Evolutionary conservation across 2,329 filamentous ascomycete genomes (phyloP).

Genomic region (Fusarium sp.): DNA sequence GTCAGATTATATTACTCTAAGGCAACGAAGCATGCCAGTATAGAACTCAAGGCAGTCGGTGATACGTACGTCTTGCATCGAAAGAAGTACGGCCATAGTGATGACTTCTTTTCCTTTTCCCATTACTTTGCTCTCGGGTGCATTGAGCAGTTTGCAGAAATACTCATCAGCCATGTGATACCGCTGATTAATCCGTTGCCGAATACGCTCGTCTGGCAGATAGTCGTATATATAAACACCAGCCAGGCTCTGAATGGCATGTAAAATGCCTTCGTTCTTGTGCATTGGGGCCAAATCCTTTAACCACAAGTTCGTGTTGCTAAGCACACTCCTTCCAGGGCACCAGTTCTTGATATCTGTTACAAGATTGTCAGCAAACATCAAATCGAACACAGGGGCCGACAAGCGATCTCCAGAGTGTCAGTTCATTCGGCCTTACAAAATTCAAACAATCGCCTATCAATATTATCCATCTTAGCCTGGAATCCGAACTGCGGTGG

Average conservation of each 20-base stretch:
- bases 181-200: conserved; percentile 51
- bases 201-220: conserved; percentile 50
- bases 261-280: conserved; percentile 51
- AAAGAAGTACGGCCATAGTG: conserved; percentile 54
- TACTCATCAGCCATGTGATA: conserved; percentile 51
- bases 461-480: conserved; percentile 52
- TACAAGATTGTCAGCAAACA: conserved; percentile 11
- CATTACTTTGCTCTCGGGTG: conserved; percentile 36
- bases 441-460: conserved; percentile 52
- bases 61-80: conserved; percentile 56
- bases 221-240: conserved; percentile 59
- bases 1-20: conserved; percentile 6
- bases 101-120: conserved; percentile 52
- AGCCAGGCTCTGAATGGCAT: conserved; percentile 57
- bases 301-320: conserved; percentile 56
- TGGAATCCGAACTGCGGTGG: conserved; percentile 51
- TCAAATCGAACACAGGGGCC: neutral
- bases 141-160: conserved; percentile 48
- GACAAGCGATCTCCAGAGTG: neutral
- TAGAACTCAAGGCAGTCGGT: neutral
- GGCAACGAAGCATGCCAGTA: neutral
- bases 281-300: conserved; percentile 57
- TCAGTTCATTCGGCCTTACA: conserved; percentile 47
- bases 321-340: conserved; percentile 55
- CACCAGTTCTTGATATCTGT: conserved; percentile 57